Evolutionary conservation across 2,329 filamentous ascomycete genomes (phyloP), one percentile per base, ranked within the genome.

Genomic region (Fusarium sterilihyphosum): DNA sequence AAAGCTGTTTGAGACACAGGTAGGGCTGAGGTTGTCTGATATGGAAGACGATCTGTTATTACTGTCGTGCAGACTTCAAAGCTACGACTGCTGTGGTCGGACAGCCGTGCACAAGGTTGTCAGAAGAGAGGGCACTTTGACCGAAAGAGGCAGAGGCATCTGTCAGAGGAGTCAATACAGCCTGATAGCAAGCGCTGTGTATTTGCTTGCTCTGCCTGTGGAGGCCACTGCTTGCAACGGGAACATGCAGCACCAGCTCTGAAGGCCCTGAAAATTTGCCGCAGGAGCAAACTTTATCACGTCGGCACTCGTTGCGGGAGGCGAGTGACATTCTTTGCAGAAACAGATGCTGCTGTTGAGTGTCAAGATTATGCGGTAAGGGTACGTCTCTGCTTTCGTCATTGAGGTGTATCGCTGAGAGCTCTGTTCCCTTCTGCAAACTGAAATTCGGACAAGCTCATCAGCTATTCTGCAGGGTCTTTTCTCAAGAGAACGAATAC

Each of bases 301-400:
- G n/a, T 8, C 10, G 16, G n/a, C n/a, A 2, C 8, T 44, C 6
- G 8, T 44, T 0, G n/a, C n/a, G 16, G 10, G 41, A 24, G 41
- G 41, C 16, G 16, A 18, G n/a, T 12, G 16, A 44, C 0, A 44
- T 44, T 5, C 11, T 35, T n/a, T 24, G n/a, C 16, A 17, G n/a
- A n/a, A 44, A 0, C 0, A 5, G 9, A 44, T 12, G n/a, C 2
- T 5, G 16, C n/a, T 12, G 10, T 24, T 24, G 5, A 24, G 16
- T 35, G 1, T 33, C 13, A 33, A 8, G 33, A 33, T 14, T 24
- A 16, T 24, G 16, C 6, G 11, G 16, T 44, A 44, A 24, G n/a
- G 8, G 16, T 12, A 44, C 3, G 1, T 17, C 40, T 16, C 9
- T 17, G 41, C 16, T 11, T 44, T 17, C 10, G 6, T 18, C 16